Percentiles rank a stretch among this genome's conserved stretches.
phyloP scores from a whole-genome alignment of 768 basidiomycete species.

The Trametes sanguinea region DNA sequence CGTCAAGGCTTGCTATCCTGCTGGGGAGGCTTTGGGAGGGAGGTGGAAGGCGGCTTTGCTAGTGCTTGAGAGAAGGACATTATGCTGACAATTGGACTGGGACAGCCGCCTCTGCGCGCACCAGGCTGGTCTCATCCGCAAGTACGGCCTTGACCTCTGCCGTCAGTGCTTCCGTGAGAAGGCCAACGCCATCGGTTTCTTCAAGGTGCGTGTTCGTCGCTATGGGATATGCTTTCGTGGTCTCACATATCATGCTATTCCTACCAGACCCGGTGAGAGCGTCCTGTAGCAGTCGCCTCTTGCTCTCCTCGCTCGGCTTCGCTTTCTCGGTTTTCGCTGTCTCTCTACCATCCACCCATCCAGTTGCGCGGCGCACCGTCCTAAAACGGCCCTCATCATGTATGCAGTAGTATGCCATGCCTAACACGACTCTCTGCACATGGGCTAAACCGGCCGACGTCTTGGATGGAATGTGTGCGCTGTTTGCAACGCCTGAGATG shows the following conservation, averaged over 20 bases:
- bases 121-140: conserved; percentile 96
- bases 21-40: neutral
- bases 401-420: conserved; percentile 30
- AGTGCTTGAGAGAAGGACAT: neutral
- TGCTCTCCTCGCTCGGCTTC: conserved; percentile 9
- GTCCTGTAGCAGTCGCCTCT: conserved; percentile 4
- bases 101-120: conserved; percentile 92
- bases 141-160: conserved; percentile 96
- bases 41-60: neutral
- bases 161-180: conserved; percentile 99
- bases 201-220: conserved; percentile 60
- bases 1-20: conserved; percentile 1
- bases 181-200: conserved; percentile 89
- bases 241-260: neutral
- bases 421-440: conserved; percentile 20
- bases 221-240: neutral
- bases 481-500: no score
- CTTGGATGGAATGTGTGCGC: no score
- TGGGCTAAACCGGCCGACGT: conserved; percentile 2
- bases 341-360: conserved; percentile 4
- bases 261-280: conserved; percentile 28
- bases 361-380: conserved; percentile 6
- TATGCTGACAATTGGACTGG: conserved; percentile 20
- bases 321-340: conserved; percentile 5
- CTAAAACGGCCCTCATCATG: conserved; percentile 20